Evolutionary conservation across 805 yeast genomes (phyloP), one percentile per base, ranked within the genome.

Genomic region (Naumovozyma castellii): DNA sequence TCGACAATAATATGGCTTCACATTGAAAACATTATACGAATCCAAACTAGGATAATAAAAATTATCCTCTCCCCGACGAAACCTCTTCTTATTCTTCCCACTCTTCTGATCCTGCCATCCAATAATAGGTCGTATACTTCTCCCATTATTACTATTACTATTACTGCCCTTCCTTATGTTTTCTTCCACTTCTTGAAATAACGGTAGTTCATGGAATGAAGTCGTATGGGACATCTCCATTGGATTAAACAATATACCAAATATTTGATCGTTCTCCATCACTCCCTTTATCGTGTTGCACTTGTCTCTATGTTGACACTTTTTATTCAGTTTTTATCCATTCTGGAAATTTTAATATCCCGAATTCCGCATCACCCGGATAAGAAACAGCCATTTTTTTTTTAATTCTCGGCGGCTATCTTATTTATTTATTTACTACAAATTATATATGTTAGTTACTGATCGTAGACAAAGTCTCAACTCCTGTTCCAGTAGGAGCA

Each of bases 11-110:
- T 46, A 51, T 5, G 61, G 59, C 4, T 37, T 32, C 20, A 49
- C 55, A 17, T 45, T 44, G 27, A 38, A 34, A 2, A 53, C 50
- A 30, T 48, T 43, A 25, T 54, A 56, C 3, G 61, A 59, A 2
- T 59, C 46, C 18, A 56, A 45, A 8, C 57, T 6, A 22, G 27
- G 27, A 10, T 6, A 22, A 22, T 22, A 22, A 10, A 46, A 22
- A 6, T 10, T 10, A 22, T 22, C 10, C 6, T 22, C 27, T 6
- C 10, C 27, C n/a, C n/a, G n/a, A n/a, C n/a, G n/a, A n/a, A n/a
- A n/a, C n/a, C n/a, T n/a, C n/a, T n/a, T n/a, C n/a, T n/a, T n/a
- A n/a, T n/a, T n/a, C n/a, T n/a, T n/a, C n/a, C n/a, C n/a, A n/a
- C n/a, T n/a, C n/a, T n/a, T n/a, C n/a, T n/a, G n/a, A n/a, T n/a